A percentile compares a stretch with the other conserved stretches of the same genome.
phyloP scores from a whole-genome alignment of 495 filamentous ascomycete species.

The Podospora fimiseda region DNA sequence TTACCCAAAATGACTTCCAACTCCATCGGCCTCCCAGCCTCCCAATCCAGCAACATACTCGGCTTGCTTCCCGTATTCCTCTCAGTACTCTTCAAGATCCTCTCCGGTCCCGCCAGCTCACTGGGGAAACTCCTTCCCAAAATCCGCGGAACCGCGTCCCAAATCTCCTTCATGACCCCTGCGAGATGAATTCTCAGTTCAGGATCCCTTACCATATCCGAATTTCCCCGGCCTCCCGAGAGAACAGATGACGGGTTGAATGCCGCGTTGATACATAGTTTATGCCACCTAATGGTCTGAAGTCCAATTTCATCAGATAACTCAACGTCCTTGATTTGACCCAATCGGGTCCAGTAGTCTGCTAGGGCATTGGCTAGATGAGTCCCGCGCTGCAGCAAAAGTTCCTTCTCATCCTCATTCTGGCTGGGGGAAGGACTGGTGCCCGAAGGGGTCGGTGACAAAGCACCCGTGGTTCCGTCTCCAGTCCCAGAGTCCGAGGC shows the following conservation, averaged over 20 bases:
- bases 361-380: conserved; percentile 23
- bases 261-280: conserved; percentile 57
- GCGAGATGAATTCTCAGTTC: conserved; percentile 44
- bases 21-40: conserved; percentile 49
- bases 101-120: conserved; percentile 46
- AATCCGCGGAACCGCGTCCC: conserved; percentile 46
- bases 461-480: conserved; percentile 12
- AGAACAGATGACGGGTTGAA: conserved; percentile 60
- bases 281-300: conserved; percentile 57
- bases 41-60: conserved; percentile 56
- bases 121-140: conserved; percentile 39
- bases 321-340: conserved; percentile 49
- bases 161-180: conserved; percentile 53
- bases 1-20: conserved; percentile 58
- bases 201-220: conserved; percentile 45
- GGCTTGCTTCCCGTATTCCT: conserved; percentile 52
- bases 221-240: conserved; percentile 48
- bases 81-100: conserved; percentile 48
- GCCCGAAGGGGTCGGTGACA: conserved; percentile 2
- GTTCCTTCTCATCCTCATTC: conserved; percentile 9
- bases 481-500: not conserved
- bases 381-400: conserved; percentile 6
- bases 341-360: conserved; percentile 34
- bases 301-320: conserved; percentile 44
- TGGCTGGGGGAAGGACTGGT: conserved; percentile 23